Percentiles rank a stretch among this genome's conserved stretches.
These are phyloP conservation scores for Wakefieldia striispora DNA, from an alignment of 768 basidiomycete genomes.

Conservation along the genomic window DNA sequence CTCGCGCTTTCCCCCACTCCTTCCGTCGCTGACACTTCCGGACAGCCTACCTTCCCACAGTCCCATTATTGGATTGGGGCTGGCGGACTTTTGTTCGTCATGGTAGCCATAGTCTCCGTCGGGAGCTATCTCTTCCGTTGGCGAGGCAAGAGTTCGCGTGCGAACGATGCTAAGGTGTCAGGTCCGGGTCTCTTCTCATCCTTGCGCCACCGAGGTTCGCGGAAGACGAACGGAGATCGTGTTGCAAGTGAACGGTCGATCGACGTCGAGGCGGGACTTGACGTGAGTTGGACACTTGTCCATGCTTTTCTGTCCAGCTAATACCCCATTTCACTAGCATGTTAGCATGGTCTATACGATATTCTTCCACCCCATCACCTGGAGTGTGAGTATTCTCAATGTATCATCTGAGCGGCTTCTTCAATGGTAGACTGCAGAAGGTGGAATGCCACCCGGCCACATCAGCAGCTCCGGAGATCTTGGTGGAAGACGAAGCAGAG, in stretches of 20 bases:
- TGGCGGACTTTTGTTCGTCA: constrained; percentile 15
- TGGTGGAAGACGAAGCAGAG: constrained; percentile 16
- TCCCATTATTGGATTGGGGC: constrained; percentile 6
- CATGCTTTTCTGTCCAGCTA: neutral
- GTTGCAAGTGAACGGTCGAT: neutral
- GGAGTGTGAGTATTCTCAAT: constrained; percentile 12
- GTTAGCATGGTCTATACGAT: constrained; percentile 22
- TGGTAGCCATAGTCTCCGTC: constrained; percentile 9
- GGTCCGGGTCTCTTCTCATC: constrained; percentile 8
- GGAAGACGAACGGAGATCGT: neutral
- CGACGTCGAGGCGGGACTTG: constrained; percentile 10
- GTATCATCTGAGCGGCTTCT: neutral
- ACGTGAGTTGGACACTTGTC: neutral
- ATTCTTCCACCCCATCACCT: constrained; percentile 20
- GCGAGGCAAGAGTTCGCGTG: neutral
- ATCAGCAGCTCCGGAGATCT: constrained; percentile 12
- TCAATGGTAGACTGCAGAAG: neutral
- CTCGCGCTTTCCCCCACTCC: neutral
- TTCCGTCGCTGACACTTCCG: neutral
- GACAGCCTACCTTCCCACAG: neutral
- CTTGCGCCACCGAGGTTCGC: constrained; percentile 1
- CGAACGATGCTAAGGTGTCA: constrained; percentile 5
- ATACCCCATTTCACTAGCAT: constrained; percentile 4
- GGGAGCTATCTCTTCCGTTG: constrained; percentile 15
- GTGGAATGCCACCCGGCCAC: constrained; percentile 17